Evolutionary conservation across 2,329 filamentous ascomycete genomes (phyloP).

Genomic region (Scleromitrula shiraiana): DNA sequence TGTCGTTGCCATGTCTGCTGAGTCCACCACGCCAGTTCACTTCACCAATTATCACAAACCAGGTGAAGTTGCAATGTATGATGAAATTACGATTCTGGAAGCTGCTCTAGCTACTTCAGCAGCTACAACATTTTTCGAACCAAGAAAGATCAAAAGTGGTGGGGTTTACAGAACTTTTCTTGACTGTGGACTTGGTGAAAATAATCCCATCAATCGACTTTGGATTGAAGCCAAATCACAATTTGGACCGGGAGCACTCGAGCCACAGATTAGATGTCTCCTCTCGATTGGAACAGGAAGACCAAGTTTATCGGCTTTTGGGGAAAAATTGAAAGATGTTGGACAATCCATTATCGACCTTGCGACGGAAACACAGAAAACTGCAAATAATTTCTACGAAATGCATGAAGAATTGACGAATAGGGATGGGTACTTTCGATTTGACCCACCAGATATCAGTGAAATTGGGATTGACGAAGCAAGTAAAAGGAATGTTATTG

Average conservation of each 20-base stretch:
- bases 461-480: slow-evolving; percentile 4
- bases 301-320: slow-evolving; percentile 25
- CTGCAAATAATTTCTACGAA: background rate
- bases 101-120: background rate
- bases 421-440: background rate
- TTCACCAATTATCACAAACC: background rate
- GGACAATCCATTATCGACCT: slow-evolving; percentile 15
- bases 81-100: background rate
- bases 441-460: background rate
- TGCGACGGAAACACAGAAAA: background rate
- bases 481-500: slow-evolving; percentile 27
- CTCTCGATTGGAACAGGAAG: slow-evolving; percentile 36
- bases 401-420: background rate
- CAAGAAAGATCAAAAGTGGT: background rate
- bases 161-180: background rate
- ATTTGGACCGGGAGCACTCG: slow-evolving; percentile 27
- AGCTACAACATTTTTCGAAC: background rate
- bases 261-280: slow-evolving; percentile 30
- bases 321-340: slow-evolving; percentile 26
- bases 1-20: background rate
- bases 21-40: background rate
- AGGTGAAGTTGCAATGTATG: background rate
- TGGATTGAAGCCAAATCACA: slow-evolving; percentile 18
- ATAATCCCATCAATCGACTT: background rate
- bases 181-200: background rate